Percentiles rank a stretch among this genome's conserved stretches.
Evolutionary conservation across 192 early-diverging fungal species (phyloP).

Genomic region (Phlyctochytrium planicorne): DNA sequence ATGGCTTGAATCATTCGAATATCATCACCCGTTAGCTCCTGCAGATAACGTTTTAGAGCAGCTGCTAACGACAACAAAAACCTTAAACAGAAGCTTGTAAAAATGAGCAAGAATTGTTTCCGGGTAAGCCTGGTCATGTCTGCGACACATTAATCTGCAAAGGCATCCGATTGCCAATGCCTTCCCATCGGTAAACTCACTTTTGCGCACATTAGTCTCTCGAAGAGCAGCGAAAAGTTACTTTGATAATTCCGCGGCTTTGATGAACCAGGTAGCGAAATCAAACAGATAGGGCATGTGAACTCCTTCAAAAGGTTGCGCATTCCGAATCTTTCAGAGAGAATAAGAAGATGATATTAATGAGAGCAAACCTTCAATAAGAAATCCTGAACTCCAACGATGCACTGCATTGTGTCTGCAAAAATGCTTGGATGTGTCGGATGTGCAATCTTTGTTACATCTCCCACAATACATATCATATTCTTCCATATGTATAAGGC

Average conservation of each 20-base stretch:
- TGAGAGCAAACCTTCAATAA: conserved; percentile 1
- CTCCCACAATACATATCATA: conserved; percentile 72
- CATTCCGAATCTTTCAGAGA: conserved; percentile 41
- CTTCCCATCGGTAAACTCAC: conserved; percentile 61
- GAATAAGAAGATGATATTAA: conserved; percentile 1
- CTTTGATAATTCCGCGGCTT: conserved; percentile 63
- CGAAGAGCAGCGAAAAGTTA: conserved; percentile 23
- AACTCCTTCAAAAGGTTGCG: conserved; percentile 57
- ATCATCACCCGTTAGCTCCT: conserved; percentile 44
- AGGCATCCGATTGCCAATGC: conserved; percentile 67
- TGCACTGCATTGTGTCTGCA: conserved; percentile 61
- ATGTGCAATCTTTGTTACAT: conserved; percentile 65
- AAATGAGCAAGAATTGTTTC: conserved; percentile 64
- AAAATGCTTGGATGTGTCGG: conserved; percentile 60
- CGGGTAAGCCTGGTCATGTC: conserved; percentile 64
- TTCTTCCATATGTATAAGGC: conserved; percentile 73
- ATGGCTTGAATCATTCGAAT: conserved; percentile 61
- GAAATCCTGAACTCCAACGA: conserved; percentile 65
- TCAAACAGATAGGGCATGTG: conserved; percentile 71
- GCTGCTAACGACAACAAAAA: conserved; percentile 14
- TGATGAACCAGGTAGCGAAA: conserved; percentile 74
- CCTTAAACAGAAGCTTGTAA: conserved; percentile 67
- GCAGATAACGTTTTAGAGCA: conserved; percentile 2
- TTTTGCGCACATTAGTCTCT: conserved; percentile 24
- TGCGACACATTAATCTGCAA: conserved; percentile 75